Base-by-base conservation (phyloP, 495 filamentous ascomycete genomes). In the Rusavskia elegans region DNA sequence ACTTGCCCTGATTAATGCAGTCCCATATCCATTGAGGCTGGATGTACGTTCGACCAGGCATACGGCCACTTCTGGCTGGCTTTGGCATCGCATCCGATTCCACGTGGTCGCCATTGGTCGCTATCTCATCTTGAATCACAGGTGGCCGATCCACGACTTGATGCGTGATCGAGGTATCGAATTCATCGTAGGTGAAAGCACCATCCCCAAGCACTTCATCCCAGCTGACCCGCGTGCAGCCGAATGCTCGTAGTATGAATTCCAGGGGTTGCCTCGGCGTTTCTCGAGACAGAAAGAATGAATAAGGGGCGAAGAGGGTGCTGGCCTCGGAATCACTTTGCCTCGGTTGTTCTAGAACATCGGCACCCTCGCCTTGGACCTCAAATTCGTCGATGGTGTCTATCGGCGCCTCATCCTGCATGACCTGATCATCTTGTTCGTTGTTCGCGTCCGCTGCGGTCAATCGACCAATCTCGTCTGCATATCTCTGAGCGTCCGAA, bases 11-110 rank as follows among this genome's bases (percentile, higher is more conserved):
- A 66, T 98, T 98, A 58, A 96, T 69, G 61, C 84, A 87, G 57
- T 98, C 92, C 92, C 92, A 98, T 14, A 98, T 78, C 88, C 94
- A 98, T 63, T 98, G 92, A 20, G 92, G 92, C 68, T 98, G 92
- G 46, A 98, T 66, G 58, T 97, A 97, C 44, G 82, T 89, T 45
- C 92, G 73, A 23, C 89, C 89, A 8, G 89, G 89, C 54, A 96
- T 81, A 35, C 89, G 77, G 5, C 48, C 38, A 9, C 48, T 14
- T 29, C 23, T 8, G 6, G 16, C 16, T 7, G 29, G 48, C 55
- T 62, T 48, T 51, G 59, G 58, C 72, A 70, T 62, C 79, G 82
- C 61, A 86, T 82, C 55, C 84, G 60, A 68, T 74, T 82, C 66
- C 81, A 77, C 65, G 77, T 71, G 74, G 86, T 87, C 40, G 65